A percentile compares a stretch with the other conserved stretches of the same genome.
These are phyloP conservation scores for Tuber microsphaerosporum DNA, from an alignment of 495 filamentous ascomycete species.

Conservation along the genomic window DNA sequence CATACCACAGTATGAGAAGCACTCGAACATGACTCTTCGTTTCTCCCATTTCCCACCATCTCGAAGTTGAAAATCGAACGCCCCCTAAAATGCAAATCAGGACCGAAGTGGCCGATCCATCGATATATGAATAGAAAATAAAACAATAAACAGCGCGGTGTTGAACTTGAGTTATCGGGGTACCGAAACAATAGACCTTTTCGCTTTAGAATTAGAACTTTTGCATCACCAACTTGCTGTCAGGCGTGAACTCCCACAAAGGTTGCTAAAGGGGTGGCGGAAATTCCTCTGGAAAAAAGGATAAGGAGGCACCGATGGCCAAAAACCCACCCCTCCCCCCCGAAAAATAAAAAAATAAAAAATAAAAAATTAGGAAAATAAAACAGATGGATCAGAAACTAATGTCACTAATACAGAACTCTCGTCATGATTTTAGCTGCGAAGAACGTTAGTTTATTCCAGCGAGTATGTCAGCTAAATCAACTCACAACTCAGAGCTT, in stretches of 20 bases:
- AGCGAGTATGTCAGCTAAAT: neutral
- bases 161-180: neutral
- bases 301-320: neutral
- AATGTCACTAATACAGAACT: constrained; percentile 60
- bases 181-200: neutral
- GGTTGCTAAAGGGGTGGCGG: neutral
- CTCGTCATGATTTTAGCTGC: constrained; percentile 76
- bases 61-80: neutral
- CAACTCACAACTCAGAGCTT: constrained; percentile 55
- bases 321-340: neutral
- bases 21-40: neutral
- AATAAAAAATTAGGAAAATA: neutral
- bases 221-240: neutral
- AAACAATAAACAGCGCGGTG: neutral
- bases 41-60: neutral
- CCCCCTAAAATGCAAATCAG: neutral
- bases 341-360: neutral
- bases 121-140: neutral
- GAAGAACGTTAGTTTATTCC: constrained; percentile 8
- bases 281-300: neutral
- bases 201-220: neutral
- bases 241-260: neutral
- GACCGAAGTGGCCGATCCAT: neutral
- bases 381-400: neutral
- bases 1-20: neutral